Evolutionary conservation across 208 protist species (phyloP), one percentile per base, ranked within the genome.

Genomic region (Phytomonas francai): DNA sequence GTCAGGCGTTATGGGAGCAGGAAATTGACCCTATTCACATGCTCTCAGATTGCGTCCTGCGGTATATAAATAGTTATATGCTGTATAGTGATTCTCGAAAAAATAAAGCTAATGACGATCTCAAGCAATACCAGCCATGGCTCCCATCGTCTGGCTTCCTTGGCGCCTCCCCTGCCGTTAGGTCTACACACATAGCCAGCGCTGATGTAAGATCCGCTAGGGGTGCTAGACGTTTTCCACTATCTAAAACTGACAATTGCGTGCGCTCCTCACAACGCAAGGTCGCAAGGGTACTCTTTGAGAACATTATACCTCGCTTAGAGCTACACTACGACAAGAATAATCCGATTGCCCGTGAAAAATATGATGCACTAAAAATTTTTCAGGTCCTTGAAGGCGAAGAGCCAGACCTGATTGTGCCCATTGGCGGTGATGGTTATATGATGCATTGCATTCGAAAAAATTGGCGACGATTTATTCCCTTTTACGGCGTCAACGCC

Each of bases 381-480:
- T 94, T 93, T 72, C 76, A 88, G 65, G 73, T 71, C 57, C 65
- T 65, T 30, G 73, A 78, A 36, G 84, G 77, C 57, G 79, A 90
- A 70, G 86, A 92, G 66, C 91, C 91, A 2, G 91, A 96, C 66
- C 76, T 96, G 27, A 92, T 96, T 71, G 88, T 94, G 36, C 91
- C 91, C 22, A 94, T 96, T 74, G 91, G 91, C 64, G 91, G 91
- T 1, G 91, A 96, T 75, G 91, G 91, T 12, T 96, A 93, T 78
- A 94, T 96, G 88, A 96, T 96, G 91, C 87, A 92, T 62, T 96
- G 91, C 76, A 93, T 96, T 65, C 87, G 91, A 9, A 83, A 88
- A 63, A 89, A 96, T 79, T 96, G 91, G 88, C 67, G 76, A 11
- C 91, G 91, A 68, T 96, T 93, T 65, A 92, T 94, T 61, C 91